phyloP scores from a whole-genome alignment of 1,139 yeast species.

The Yamadazyma jaroonii region DNA sequence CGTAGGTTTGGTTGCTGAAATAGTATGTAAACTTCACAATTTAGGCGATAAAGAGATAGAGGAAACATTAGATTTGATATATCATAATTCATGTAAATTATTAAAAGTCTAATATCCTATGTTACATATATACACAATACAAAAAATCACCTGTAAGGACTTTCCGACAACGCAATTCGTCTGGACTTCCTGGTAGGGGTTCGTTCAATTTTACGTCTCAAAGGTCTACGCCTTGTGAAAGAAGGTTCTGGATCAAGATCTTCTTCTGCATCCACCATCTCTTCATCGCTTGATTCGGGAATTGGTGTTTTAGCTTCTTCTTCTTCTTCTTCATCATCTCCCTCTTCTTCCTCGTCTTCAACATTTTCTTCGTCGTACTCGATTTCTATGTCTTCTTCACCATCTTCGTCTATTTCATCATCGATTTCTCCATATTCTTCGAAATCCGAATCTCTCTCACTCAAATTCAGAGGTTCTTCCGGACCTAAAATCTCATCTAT shows the following conservation, averaged over 20 bases:
- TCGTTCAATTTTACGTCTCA: background rate
- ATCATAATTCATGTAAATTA: conserved; percentile 58
- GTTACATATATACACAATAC: conserved; percentile 10
- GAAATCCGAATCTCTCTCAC: conserved; percentile 11
- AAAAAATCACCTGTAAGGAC: conserved; percentile 5
- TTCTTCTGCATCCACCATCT: conserved; percentile 15
- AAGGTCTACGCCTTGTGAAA: background rate
- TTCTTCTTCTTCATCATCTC: conserved; percentile 11
- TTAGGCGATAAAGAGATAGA: conserved; percentile 42
- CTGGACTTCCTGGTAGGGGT: conserved; percentile 7
- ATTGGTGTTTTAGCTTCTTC: conserved; percentile 11
- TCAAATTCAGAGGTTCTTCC: conserved; percentile 11
- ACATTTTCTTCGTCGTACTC: conserved; percentile 12
- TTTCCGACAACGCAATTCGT: conserved; percentile 3
- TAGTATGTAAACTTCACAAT: conserved; percentile 56
- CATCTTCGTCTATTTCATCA: conserved; percentile 15
- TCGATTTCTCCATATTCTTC: conserved; percentile 13
- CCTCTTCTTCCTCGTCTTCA: conserved; percentile 6
- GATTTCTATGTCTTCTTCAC: conserved; percentile 14
- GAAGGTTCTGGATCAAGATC: conserved; percentile 4
- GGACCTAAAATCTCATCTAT: conserved; percentile 4
- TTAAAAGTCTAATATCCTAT: conserved; percentile 35
- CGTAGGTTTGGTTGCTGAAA: conserved; percentile 77
- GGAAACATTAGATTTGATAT: conserved; percentile 58
- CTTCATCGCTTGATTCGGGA: conserved; percentile 4